phyloP scores from a whole-genome alignment of 2,329 filamentous ascomycete genomes.

The Penicillium sp. region DNA sequence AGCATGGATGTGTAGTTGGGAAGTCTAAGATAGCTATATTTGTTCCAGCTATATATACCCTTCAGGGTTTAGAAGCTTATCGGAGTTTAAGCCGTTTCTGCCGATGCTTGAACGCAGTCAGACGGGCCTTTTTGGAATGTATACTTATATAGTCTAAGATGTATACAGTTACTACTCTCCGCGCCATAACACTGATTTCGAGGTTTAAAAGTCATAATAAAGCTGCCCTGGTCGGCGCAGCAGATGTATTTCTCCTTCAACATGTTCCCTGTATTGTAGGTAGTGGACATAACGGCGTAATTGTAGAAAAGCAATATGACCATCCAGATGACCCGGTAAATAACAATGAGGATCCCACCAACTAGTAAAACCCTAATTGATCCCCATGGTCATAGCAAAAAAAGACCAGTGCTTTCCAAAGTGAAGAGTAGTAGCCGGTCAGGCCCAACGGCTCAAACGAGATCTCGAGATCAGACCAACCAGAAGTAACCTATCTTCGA shows the following conservation, averaged over 20 bases:
- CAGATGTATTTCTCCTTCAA: constrained; percentile 20
- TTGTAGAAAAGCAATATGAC: constrained; percentile 9
- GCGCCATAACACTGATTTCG: neutral
- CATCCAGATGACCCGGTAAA: neutral
- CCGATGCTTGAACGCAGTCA: neutral
- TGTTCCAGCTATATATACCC: neutral
- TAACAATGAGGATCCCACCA: neutral
- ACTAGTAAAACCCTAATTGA: neutral
- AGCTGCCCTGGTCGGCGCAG: constrained; percentile 12
- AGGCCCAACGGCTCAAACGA: neutral
- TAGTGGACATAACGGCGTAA: constrained; percentile 25
- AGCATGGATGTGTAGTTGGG: neutral
- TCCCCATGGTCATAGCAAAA: neutral
- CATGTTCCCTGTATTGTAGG: constrained; percentile 19
- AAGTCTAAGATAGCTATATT: neutral
- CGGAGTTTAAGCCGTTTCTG: neutral
- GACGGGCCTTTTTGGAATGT: neutral
- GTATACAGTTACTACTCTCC: neutral
- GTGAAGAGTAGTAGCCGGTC: neutral
- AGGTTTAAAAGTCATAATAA: constrained; percentile 3
- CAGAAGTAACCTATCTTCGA: neutral
- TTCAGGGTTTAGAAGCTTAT: neutral
- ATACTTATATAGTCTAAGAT: too few relatives aligned
- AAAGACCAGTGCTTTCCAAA: neutral
- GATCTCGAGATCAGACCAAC: neutral